These are phyloP conservation scores for Dentiscutata heterogama DNA, from an alignment of 371 early-diverging fungal species.

Conservation along the genomic window DNA sequence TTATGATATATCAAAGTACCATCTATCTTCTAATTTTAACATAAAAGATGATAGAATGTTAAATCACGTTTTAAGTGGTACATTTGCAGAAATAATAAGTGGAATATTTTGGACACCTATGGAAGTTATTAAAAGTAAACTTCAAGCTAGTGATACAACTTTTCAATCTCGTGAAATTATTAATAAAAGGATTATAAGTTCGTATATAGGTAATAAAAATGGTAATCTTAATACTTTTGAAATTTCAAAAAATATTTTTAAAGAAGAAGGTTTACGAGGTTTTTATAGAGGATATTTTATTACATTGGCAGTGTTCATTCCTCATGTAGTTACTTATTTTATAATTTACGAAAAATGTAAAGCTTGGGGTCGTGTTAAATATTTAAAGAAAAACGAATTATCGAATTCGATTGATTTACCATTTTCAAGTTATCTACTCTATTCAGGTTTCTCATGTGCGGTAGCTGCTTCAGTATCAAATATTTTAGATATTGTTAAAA, in stretches of 20 bases:
- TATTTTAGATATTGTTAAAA: constrained; percentile 84
- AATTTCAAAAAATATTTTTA: constrained; percentile 60
- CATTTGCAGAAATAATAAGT: constrained; percentile 66
- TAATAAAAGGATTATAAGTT: neutral
- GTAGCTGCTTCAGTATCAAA: constrained; percentile 74
- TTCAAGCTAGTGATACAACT: constrained; percentile 56
- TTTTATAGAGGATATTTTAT: constrained; percentile 82
- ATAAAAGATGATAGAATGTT: constrained; percentile 46
- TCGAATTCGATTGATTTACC: constrained; percentile 42
- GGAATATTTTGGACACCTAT: constrained; percentile 81
- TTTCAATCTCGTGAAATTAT: neutral
- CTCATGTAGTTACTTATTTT: constrained; percentile 78
- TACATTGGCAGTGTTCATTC: constrained; percentile 72
- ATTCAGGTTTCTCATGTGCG: constrained; percentile 70
- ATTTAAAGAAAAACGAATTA: neutral
- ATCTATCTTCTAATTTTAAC: constrained; percentile 44
- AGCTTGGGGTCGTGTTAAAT: constrained; percentile 43
- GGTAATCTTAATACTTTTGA: constrained; percentile 43
- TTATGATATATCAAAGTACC: constrained; percentile 74
- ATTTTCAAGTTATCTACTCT: constrained; percentile 64
- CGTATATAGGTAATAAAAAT: neutral
- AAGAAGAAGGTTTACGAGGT: constrained; percentile 69
- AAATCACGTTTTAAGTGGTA: constrained; percentile 65
- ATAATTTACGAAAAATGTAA: constrained; percentile 82
- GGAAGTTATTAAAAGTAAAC: constrained; percentile 82